phyloP scores from a whole-genome alignment of 2,329 filamentous ascomycete genomes.

The Ceratocystis destructans region DNA sequence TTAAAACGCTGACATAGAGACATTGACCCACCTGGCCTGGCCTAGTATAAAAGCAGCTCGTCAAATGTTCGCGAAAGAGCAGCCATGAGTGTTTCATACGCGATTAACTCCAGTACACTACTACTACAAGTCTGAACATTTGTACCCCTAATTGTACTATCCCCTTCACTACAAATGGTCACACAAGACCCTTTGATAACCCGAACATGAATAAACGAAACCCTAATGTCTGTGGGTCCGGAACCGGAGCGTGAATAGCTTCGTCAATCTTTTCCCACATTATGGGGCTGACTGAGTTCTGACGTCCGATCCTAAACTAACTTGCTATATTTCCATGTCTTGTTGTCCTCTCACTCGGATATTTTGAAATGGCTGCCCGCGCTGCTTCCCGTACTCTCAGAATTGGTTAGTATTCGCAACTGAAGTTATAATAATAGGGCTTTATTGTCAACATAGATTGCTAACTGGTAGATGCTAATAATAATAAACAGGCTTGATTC shows the following conservation, averaged over 20 bases:
- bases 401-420: conserved; percentile 42
- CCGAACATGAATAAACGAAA: neutral
- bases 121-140: neutral
- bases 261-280: conserved; percentile 1
- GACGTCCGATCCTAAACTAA: neutral
- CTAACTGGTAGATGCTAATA: neutral
- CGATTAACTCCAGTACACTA: neutral
- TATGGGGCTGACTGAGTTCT: neutral
- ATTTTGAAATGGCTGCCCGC: conserved; percentile 43
- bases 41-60: neutral
- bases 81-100: neutral
- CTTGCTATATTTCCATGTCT: neutral
- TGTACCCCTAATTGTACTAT: neutral
- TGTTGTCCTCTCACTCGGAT: neutral
- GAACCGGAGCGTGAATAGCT: conserved; percentile 8
- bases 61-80: neutral
- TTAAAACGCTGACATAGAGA: too few species aligned
- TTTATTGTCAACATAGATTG: neutral
- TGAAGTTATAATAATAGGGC: too few species aligned
- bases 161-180: neutral
- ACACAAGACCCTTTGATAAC: too few species aligned
- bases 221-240: neutral
- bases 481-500: conserved; percentile 61
- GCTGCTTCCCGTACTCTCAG: conserved; percentile 35
- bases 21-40: too few species aligned